Base-by-base conservation (phyloP, 805 yeast genomes). In the Cyberlindnera amylophila region DNA sequence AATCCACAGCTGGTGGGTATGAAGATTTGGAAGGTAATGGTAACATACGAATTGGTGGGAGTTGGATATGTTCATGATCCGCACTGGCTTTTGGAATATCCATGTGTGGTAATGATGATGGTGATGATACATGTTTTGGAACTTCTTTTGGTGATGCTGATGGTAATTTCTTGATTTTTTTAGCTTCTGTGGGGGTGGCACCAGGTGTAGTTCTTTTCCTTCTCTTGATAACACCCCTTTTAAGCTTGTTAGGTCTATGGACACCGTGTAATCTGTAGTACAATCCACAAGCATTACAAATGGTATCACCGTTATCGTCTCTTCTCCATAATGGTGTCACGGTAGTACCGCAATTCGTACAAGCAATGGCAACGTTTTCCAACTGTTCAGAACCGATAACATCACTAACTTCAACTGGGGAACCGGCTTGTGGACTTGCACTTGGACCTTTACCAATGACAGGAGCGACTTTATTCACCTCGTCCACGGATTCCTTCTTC, bases 321-420 rank as follows among this genome's bases (percentile, higher is more conserved):
- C 95, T 69, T 58, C 95, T 72, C 95, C 95, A 86, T 11, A 86
- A 65, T 0, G 96, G 96, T 0, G 96, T 86, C 43, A 84, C 83
- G 1, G 93, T 86, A 11, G 93, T 83, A 3, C 81, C 81, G 64
- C 96, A 86, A 65, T 86, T 87, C 50, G 76, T 81, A 60, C 96
- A 86, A 0, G 95, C 88, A 7, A 86, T 77, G 10, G 83, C 83
- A 37, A 79, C 67, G 23, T 74, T 66, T 32, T 66, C 76, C 15
- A 66, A 62, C 33, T 52, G 59, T 29, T 55, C 60, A 4, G 47
- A 39, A 6, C 53, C 58, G 24, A 50, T 52, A 4, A 50, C 41
- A 4, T 49, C 36, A 39, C 55, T 41, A 7, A 53, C 49, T 16
- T 44, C 46, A 14, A 39, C 39, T 17, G 45, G 48, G 31, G 36